Evolutionary conservation across 176 grass and related monocot genomes (phyloP).

Genomic region (Zoysia pacifica): DNA sequence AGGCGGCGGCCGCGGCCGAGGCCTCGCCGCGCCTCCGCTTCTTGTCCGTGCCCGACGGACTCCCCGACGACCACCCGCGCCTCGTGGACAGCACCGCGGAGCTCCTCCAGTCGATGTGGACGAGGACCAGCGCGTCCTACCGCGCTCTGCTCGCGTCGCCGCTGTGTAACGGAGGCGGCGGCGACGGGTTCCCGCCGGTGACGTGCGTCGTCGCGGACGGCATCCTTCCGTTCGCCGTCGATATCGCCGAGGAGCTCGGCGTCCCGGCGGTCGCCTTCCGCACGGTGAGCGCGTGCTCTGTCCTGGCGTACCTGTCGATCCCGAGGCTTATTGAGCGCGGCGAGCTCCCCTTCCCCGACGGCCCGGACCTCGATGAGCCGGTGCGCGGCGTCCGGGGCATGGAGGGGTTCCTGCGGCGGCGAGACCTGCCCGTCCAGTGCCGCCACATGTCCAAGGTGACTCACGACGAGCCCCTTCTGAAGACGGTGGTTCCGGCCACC

Average conservation of each 20-base stretch:
- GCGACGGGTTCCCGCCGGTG: slow-evolving; percentile 22
- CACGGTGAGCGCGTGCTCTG: slow-evolving; percentile 37
- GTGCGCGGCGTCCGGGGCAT: slow-evolving; percentile 36
- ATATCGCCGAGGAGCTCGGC: slow-evolving; percentile 50
- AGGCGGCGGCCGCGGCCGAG: neutral
- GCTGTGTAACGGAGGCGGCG: neutral
- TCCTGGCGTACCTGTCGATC: slow-evolving; percentile 39
- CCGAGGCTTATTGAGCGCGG: slow-evolving; percentile 12
- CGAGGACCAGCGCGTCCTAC: neutral
- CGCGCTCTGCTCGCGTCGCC: slow-evolving; percentile 31
- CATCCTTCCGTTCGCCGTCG: slow-evolving; percentile 11
- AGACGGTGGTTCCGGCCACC: neutral
- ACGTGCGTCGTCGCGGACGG: slow-evolving; percentile 52
- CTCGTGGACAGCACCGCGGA: slow-evolving; percentile 16
- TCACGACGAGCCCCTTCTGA: slow-evolving; percentile 10
- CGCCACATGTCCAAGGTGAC: neutral
- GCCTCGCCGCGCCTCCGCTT: slow-evolving; percentile 45
- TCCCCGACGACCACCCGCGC: slow-evolving; percentile 52
- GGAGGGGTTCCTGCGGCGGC: slow-evolving; percentile 40
- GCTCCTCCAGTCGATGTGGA: slow-evolving; percentile 14
- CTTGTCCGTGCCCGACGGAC: slow-evolving; percentile 53
- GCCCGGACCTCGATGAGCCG: slow-evolving; percentile 32
- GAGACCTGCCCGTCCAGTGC: slow-evolving; percentile 26
- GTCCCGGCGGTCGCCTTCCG: slow-evolving; percentile 51
- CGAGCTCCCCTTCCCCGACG: slow-evolving; percentile 6